A percentile compares a stretch with the other conserved stretches of the same genome.
Conservation (phyloP, 2,329 filamentous ascomycete species). For the Pseudopithomyces maydicus region DNA sequence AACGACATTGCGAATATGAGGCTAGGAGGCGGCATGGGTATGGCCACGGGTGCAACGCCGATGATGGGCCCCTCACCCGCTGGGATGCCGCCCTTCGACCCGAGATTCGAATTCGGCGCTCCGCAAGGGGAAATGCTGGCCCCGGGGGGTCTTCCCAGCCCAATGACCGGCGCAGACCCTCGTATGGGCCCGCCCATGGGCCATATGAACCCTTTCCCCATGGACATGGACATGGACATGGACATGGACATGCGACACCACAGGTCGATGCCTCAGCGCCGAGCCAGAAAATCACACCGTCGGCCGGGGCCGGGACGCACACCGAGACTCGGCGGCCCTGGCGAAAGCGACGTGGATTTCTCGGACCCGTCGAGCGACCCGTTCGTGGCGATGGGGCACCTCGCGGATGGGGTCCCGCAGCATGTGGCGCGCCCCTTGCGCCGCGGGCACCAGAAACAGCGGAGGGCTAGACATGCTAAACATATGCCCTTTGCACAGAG, state of each 20-base stretch:
- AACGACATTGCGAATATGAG: background rate
- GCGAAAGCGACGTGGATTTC: constrained; percentile 14
- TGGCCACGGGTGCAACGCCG: background rate
- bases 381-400: constrained; percentile 9
- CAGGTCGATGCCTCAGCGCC: too few relatives aligned
- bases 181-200: constrained; percentile 19
- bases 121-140: background rate
- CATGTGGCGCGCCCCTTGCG: too few relatives aligned
- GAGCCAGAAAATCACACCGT: too few relatives aligned
- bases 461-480: too few relatives aligned
- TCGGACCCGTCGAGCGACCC: constrained; percentile 9
- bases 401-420: constrained; percentile 3
- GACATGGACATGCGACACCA: constrained; percentile 16
- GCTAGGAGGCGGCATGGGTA: background rate
- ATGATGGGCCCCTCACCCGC: background rate
- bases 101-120: background rate
- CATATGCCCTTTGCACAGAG: too few relatives aligned
- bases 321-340: constrained; percentile 1
- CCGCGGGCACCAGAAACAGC: too few relatives aligned
- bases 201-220: constrained; percentile 14
- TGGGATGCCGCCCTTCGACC: background rate
- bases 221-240: constrained; percentile 7
- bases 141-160: background rate
- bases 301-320: constrained; percentile 5
- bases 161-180: constrained; percentile 13